A percentile compares a stretch with the other conserved stretches of the same genome.
Conservation (phyloP, 2,329 filamentous ascomycete genomes). For the Canariomyces notabilis region DNA sequence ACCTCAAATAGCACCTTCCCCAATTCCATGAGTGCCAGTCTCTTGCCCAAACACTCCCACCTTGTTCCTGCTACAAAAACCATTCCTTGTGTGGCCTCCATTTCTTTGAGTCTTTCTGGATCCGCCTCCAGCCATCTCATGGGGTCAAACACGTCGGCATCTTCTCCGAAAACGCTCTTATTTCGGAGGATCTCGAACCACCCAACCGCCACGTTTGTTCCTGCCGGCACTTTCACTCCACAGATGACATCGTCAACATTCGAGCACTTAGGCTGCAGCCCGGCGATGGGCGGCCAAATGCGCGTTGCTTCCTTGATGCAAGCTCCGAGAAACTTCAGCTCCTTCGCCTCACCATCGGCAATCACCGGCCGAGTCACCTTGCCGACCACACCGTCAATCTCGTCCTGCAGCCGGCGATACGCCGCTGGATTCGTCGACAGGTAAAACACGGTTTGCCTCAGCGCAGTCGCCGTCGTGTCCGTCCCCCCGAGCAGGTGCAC, state of each 20-base stretch:
- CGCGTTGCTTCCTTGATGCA: slow-evolving; percentile 14
- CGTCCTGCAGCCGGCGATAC: slow-evolving; percentile 8
- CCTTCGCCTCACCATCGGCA: slow-evolving; percentile 7
- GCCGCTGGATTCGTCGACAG: slow-evolving; percentile 8
- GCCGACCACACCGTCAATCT: slow-evolving; percentile 11
- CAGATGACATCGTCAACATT: slow-evolving; percentile 11
- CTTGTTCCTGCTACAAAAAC: slow-evolving; percentile 15
- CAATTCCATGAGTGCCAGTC: slow-evolving; percentile 15
- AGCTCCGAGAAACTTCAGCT: slow-evolving; percentile 15
- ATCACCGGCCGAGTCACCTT: slow-evolving; percentile 4
- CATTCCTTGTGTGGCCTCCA: slow-evolving; percentile 13
- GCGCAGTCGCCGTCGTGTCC: slow-evolving; percentile 16
- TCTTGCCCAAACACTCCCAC: slow-evolving; percentile 17
- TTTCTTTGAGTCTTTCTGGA: slow-evolving; percentile 8
- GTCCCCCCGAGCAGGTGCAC: slow-evolving; percentile 18
- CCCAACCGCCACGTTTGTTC: slow-evolving; percentile 11
- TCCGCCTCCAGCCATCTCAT: slow-evolving; percentile 11
- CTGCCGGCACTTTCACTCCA: slow-evolving; percentile 8
- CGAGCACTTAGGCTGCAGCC: slow-evolving; percentile 7
- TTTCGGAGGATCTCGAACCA: slow-evolving; percentile 8
- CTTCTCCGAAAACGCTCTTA: slow-evolving; percentile 13
- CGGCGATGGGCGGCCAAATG: slow-evolving; percentile 17
- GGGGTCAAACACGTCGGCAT: slow-evolving; percentile 13
- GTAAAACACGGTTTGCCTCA: slow-evolving; percentile 14
- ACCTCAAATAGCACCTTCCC: slow-evolving; percentile 19